Percentiles rank a stretch among this genome's conserved stretches.
These are phyloP conservation scores for Acacia acuminata DNA, from an alignment of 306 rosid genomes.

Conservation along the genomic window DNA sequence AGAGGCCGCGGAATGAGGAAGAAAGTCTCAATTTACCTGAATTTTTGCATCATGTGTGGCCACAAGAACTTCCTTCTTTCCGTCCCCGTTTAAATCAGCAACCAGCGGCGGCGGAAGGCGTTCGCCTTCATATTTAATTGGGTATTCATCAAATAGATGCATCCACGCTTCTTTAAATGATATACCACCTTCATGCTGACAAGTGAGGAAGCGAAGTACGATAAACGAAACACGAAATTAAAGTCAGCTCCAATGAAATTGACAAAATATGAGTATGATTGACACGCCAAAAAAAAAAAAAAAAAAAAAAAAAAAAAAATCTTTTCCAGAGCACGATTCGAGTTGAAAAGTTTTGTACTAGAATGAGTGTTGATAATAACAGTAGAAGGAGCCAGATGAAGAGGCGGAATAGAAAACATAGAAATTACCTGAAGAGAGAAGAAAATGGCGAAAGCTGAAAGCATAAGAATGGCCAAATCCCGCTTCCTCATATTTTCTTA, in stretches of 20 bases:
- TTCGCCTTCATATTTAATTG: constrained; percentile 89
- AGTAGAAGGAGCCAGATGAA: neutral
- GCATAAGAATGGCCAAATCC: constrained; percentile 98
- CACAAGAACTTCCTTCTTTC: constrained; percentile 86
- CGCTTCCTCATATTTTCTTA: constrained; percentile 83
- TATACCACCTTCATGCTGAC: constrained; percentile 93
- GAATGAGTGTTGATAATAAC: neutral
- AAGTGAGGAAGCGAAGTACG: neutral
- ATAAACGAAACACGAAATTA: constrained; percentile 8
- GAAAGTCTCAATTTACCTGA: constrained; percentile 53
- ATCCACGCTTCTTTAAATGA: constrained; percentile 95
- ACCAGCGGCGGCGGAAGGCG: constrained; percentile 95
- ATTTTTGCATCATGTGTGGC: constrained; percentile 97
- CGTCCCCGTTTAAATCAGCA: constrained; percentile 95
- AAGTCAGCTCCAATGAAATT: constrained; percentile 6
- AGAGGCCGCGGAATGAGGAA: neutral
- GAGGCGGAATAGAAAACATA: neutral
- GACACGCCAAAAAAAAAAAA: neutral
- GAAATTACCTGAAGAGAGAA: constrained; percentile 84
- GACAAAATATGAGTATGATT: neutral
- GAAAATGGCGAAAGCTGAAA: constrained; percentile 94
- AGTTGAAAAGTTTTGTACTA: constrained; percentile 16
- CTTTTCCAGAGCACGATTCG: neutral
- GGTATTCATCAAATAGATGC: constrained; percentile 89
- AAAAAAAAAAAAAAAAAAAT: neutral